Evolutionary conservation across 108 stramenopile species (phyloP).

Genomic region (Seminavis robusta): DNA sequence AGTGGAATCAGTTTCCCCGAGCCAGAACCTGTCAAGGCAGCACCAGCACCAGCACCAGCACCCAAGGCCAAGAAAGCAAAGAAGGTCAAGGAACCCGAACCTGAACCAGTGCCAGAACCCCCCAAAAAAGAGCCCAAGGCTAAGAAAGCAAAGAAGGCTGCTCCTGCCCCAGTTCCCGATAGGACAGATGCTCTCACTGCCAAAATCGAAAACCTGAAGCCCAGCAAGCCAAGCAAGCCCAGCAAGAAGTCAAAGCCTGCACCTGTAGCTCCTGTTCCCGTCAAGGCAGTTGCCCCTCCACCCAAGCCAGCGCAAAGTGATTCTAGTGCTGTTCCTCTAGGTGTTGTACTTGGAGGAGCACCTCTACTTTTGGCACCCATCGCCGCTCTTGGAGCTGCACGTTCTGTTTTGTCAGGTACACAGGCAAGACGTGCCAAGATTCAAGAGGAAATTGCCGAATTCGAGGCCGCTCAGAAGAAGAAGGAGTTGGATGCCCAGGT

Average conservation of each 20-base stretch:
- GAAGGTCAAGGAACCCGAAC: conserved; percentile 1
- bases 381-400: conserved; percentile 57
- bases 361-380: conserved; percentile 67
- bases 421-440: conserved; percentile 60
- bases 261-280: conserved; percentile 28
- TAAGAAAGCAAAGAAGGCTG: conserved; percentile 10
- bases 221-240: conserved; percentile 11
- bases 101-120: not conserved
- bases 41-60: not conserved
- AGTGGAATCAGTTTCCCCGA: conserved; percentile 46
- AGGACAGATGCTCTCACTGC: conserved; percentile 4
- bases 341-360: conserved; percentile 79
- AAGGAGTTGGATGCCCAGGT: conserved; percentile 29
- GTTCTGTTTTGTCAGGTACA: conserved; percentile 53
- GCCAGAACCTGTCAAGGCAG: conserved; percentile 28
- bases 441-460: conserved; percentile 64
- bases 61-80: conserved; percentile 15
- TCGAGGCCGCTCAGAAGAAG: conserved; percentile 45
- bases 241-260: conserved; percentile 26
- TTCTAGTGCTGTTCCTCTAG: conserved; percentile 53
- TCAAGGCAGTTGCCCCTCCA: not conserved
- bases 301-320: conserved; percentile 26
- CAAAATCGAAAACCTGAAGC: not conserved
- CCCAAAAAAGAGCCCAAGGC: conserved; percentile 18
- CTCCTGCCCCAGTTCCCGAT: not conserved